A percentile compares a stretch with the other conserved stretches of the same genome.
Evolutionary conservation across 2,329 filamentous ascomycete genomes (phyloP).

Genomic region (Verticillium albo-atrum): DNA sequence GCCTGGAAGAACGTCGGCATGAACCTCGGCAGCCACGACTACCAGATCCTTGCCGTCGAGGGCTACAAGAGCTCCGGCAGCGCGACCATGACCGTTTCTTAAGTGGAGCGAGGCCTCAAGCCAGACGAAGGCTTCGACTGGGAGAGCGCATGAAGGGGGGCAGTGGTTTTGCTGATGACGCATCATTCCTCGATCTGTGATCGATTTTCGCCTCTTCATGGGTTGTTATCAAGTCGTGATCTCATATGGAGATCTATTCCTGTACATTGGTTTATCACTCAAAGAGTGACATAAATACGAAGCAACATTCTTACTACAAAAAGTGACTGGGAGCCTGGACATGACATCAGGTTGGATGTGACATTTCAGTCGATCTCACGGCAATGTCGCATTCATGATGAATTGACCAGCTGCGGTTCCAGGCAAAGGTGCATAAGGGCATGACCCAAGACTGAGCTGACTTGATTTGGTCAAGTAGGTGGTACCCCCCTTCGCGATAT

Average conservation of each 20-base stretch:
- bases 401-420: too few species aligned
- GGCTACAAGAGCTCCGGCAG: conserved; percentile 31
- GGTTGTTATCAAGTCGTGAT: background rate
- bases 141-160: background rate
- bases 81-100: conserved; percentile 15
- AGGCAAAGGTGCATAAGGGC: too few species aligned
- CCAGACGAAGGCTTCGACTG: background rate
- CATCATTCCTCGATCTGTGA: background rate
- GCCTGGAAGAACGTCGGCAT: conserved; percentile 43
- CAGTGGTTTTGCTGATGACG: background rate
- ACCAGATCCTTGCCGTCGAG: conserved; percentile 48
- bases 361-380: too few species aligned
- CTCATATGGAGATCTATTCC: background rate
- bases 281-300: background rate
- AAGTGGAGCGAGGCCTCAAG: background rate
- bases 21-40: conserved; percentile 42
- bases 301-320: too few species aligned
- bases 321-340: too few species aligned
- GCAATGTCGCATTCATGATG: too few species aligned
- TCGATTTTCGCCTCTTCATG: background rate
- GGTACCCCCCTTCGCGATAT: too few species aligned
- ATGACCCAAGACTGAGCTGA: too few species aligned
- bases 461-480: too few species aligned
- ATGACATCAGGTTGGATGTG: too few species aligned
- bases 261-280: background rate